Percentiles rank a stretch among this genome's conserved stretches.
Evolutionary conservation across 805 yeast species (phyloP).

Genomic region (Candida incommunis): DNA sequence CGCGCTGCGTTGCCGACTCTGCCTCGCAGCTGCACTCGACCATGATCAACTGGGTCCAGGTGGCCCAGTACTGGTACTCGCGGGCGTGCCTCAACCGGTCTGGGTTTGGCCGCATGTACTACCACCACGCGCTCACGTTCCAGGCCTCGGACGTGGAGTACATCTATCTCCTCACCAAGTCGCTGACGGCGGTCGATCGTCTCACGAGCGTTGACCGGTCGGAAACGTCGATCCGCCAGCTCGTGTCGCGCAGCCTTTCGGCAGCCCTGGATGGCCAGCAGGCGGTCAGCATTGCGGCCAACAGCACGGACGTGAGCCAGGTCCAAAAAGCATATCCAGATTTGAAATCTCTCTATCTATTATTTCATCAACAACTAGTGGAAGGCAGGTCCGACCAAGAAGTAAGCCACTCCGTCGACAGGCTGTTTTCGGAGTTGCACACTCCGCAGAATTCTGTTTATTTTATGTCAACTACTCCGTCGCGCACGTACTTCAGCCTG

Average conservation of each 20-base stretch:
- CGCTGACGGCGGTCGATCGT: background rate
- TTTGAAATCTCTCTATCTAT: background rate
- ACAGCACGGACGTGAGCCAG: background rate
- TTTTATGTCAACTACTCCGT: background rate
- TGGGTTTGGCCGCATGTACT: constrained; percentile 1
- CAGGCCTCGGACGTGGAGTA: background rate
- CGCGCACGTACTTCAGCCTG: background rate
- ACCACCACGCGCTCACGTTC: background rate
- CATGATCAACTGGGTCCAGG: background rate
- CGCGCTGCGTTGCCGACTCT: constrained; percentile 1
- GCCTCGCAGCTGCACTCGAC: background rate
- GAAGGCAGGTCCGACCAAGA: background rate
- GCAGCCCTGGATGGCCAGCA: background rate
- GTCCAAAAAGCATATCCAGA: background rate
- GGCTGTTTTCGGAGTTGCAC: background rate
- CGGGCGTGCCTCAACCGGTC: background rate
- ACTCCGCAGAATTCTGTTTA: background rate
- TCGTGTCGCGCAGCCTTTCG: background rate
- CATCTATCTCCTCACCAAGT: background rate
- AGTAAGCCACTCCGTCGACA: background rate
- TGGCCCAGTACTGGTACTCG: background rate
- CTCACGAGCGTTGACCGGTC: background rate
- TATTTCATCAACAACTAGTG: background rate
- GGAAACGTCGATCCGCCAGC: background rate
- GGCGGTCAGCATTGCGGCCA: too few species aligned